Conservation (phyloP, 345 rosid species). For the Atalantia buxifolia region DNA sequence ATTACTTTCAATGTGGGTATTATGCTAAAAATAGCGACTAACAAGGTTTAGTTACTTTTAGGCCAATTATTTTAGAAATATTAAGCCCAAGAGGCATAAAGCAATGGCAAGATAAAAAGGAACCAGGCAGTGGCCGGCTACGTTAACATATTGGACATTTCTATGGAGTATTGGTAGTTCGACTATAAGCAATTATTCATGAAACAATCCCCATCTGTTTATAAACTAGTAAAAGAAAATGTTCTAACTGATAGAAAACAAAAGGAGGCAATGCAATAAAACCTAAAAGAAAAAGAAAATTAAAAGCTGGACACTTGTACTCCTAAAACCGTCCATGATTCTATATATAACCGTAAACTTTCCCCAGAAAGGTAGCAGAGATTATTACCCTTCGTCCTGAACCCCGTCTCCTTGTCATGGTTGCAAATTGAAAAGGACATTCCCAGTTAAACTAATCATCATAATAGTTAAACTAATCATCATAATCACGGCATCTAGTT, state of each 20-base stretch:
- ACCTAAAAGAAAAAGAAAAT: background rate
- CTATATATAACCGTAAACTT: constrained; percentile 24
- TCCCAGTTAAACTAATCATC: constrained; percentile 17
- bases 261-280: constrained; percentile 8
- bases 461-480: constrained; percentile 1
- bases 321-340: constrained; percentile 17
- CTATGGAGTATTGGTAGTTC: background rate
- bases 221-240: background rate
- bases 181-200: background rate
- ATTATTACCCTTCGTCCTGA: constrained; percentile 22
- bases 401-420: constrained; percentile 20
- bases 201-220: background rate
- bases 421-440: constrained; percentile 3
- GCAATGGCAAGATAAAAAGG: background rate
- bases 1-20: constrained; percentile 6
- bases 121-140: no score
- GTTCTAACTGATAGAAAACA: background rate
- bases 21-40: background rate
- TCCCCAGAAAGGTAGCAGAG: constrained; percentile 26
- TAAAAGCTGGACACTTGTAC: constrained; percentile 11
- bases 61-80: constrained; percentile 21
- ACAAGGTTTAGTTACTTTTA: constrained; percentile 22
- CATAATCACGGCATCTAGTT: background rate
- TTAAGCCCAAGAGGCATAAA: constrained; percentile 8
- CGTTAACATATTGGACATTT: background rate